A percentile compares a stretch with the other conserved stretches of the same genome.
phyloP scores from a whole-genome alignment of 2,329 filamentous ascomycete genomes.

The Ceratocystis harringtonii region DNA sequence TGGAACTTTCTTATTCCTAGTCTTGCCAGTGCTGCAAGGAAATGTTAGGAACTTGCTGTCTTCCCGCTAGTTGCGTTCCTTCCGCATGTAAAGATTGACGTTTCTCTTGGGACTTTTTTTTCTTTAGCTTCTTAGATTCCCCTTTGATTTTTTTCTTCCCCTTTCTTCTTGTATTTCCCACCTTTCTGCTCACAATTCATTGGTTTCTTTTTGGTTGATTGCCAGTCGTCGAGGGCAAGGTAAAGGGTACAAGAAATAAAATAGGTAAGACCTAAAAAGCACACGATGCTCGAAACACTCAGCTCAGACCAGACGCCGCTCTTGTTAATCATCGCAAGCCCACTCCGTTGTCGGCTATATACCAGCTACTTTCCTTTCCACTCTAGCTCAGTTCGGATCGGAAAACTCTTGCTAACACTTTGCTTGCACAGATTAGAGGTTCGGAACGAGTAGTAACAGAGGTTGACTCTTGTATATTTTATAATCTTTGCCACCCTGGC shows the following conservation, averaged over 20 bases:
- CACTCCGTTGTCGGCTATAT: background rate
- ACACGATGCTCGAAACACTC: background rate
- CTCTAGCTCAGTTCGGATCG: background rate
- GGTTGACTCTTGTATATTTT: conserved; percentile 4
- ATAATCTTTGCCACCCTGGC: background rate
- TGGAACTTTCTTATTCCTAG: background rate
- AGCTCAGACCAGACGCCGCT: background rate
- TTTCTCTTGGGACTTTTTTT: background rate
- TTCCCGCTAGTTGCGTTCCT: conserved; percentile 4
- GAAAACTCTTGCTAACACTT: background rate
- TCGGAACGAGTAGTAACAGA: background rate
- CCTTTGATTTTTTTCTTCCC: background rate
- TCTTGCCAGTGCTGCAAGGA: background rate
- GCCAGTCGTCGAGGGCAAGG: background rate
- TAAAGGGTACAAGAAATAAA: background rate
- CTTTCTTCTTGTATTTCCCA: background rate
- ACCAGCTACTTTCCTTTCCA: background rate
- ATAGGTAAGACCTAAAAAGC: background rate
- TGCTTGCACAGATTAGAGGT: background rate
- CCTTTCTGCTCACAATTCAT: background rate
- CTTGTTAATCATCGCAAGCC: background rate
- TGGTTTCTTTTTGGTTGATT: conserved; percentile 5
- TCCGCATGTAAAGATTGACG: conserved; percentile 6
- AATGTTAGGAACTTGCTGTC: conserved; percentile 2
- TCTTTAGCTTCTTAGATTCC: background rate